Conservation (phyloP, 306 rosid genomes). For the Prinsepia uniflora region DNA sequence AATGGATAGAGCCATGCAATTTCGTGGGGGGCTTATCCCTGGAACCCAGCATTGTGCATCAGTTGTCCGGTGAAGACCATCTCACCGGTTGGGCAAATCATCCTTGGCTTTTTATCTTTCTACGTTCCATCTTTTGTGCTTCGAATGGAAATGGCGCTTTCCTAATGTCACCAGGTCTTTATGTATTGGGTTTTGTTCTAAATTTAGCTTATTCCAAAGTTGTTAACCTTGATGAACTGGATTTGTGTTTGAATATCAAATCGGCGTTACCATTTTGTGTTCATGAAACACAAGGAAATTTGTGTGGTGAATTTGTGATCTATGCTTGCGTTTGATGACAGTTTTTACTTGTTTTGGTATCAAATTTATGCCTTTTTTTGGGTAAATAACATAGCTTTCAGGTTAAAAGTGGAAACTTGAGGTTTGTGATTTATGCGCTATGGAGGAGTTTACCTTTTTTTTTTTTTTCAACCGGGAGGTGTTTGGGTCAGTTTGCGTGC, state of each 20-base stretch:
- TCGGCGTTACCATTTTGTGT: not conserved
- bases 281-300: not conserved
- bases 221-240: not conserved
- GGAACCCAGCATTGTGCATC: constrained; percentile 50
- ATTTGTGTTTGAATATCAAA: not conserved
- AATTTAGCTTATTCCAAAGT: too few species aligned
- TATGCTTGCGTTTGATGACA: not conserved
- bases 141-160: constrained; percentile 2
- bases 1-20: constrained; percentile 46
- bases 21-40: constrained; percentile 44
- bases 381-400: not conserved
- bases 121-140: constrained; percentile 1
- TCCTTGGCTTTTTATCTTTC: constrained; percentile 76
- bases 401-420: too few species aligned
- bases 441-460: too few species aligned
- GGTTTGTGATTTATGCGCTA: too few species aligned
- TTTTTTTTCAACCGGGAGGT: too few species aligned
- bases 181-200: not conserved
- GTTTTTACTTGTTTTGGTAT: not conserved
- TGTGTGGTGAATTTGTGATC: not conserved
- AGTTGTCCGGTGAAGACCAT: constrained; percentile 44
- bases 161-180: not conserved
- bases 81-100: constrained; percentile 71
- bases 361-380: not conserved
- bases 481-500: too few species aligned